Base-by-base conservation (phyloP, 2,329 filamentous ascomycete genomes). In the Colletotrichum gloeosporioides region DNA sequence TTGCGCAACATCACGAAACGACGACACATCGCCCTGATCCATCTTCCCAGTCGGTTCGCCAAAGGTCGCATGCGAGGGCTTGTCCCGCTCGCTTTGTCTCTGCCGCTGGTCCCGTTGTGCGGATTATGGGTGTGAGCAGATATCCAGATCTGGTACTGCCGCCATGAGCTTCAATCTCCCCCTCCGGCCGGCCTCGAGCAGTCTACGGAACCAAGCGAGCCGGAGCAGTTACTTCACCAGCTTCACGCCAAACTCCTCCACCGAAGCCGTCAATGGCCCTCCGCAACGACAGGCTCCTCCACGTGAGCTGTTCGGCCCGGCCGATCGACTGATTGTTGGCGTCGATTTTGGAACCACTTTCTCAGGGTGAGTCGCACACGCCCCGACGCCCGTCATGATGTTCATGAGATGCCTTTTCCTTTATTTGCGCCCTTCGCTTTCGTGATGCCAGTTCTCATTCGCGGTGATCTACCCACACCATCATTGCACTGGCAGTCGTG, bases 281-380 rank as follows among this genome's bases (percentile, higher is more conserved):
- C 91, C 91, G 16, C 87, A 92, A 32, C 87, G 91, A 76, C 91
- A 92, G 27, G 27, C 55, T 27, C 55, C 22, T 79, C 88, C 89
- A 31, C 85, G 88, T 79, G 90, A 92, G 79, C 86, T 88, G 73
- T 84, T 88, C 34, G 86, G 89, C 13, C 82, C 88, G 63, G 89
- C 86, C 78, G 93, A 95, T 81, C 89, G 93, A 71, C 85, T 95
- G 79, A 94, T 96, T 79, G 93, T 96, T 39, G 95, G 94, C 9
- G 92, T 96, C 9, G 95, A 96, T 83, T 96, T 96, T 86, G 95
- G 95, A 16, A 96, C 95, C n/a, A 96, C 94, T 3, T 96, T 95
- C 82, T 95, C 93, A 59, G 94, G 94, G 92, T 93, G 85, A 86
- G 91, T 88, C 70, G 32, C 65, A 55, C 70, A 32, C 16, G 25